phyloP scores from a whole-genome alignment of 169 alveolate species.

The Plasmodium falciparum region DNA sequence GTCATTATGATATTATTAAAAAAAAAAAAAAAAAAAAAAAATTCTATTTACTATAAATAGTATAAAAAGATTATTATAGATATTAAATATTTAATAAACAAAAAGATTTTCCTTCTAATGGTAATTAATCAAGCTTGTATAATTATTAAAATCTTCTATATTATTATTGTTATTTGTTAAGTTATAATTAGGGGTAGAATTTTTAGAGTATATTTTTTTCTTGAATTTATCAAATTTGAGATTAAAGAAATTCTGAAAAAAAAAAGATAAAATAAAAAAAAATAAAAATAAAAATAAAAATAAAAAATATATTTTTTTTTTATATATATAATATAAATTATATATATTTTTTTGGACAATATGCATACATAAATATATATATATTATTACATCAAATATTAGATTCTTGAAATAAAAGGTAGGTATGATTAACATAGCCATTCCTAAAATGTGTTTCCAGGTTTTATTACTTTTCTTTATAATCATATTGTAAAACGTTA shows the following conservation, averaged over 20 bases:
- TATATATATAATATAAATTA: background rate
- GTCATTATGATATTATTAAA: too few relatives aligned
- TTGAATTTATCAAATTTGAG: constrained; percentile 41
- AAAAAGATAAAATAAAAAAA: constrained; percentile 7
- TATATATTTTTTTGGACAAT: background rate
- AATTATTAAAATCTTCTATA: constrained; percentile 12
- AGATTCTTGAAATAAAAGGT: constrained; percentile 54
- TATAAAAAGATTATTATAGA: too few relatives aligned
- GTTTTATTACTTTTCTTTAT: constrained; percentile 47
- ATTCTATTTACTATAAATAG: too few relatives aligned
- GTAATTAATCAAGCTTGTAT: constrained; percentile 11
- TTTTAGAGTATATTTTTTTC: constrained; percentile 36
- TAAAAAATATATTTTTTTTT: background rate
- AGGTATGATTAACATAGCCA: constrained; percentile 56
- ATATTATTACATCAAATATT: constrained; percentile 56
- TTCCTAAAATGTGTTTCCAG: constrained; percentile 31
- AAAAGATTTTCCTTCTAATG: background rate
- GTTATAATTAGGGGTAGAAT: background rate
- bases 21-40: too few relatives aligned
- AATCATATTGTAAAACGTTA: constrained; percentile 31
- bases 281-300: background rate
- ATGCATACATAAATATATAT: background rate
- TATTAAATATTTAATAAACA: too few relatives aligned
- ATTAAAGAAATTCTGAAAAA: constrained; percentile 56
- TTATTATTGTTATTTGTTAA: constrained; percentile 14